Base-by-base conservation (phyloP, 78 protist species). In the Salpingoeca rosetta region DNA sequence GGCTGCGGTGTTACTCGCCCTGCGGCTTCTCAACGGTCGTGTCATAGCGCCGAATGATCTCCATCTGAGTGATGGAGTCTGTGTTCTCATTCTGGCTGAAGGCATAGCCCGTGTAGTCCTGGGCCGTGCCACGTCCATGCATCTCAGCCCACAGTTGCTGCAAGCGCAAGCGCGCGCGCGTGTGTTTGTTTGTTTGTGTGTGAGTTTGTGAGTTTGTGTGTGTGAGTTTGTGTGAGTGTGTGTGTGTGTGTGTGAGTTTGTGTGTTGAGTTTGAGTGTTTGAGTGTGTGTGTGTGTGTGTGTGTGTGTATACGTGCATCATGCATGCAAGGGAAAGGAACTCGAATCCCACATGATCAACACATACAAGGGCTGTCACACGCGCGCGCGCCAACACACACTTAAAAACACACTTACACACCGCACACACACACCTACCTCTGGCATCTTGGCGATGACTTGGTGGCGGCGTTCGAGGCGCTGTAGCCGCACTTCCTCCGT, bases 81-180 rank as follows among this genome's bases (percentile, higher is more conserved):
- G 65, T 51, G 41, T 56, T 44, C 74, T 85, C 88, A 17, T 85
- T 81, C 77, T 85, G 88, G 37, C 80, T 65, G 84, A 85, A 85
- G 28, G 88, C 88, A 75, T n/a, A 85, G 37, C 88, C 88, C 27
- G n/a, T 17, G 37, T 82, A 84, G 10, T 25, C 82, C 26, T 22
- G 17, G 35, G 82, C 56, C 2, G 86, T 74, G 25, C 26, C 86
- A 84, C 83, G 41, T 7, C 28, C 0, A 40, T 24, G 56, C 37
- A 26, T n/a, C 12, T 3, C 26, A 80, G 24, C 31, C 31, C 31
- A 77, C 22, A 17, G 12, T 22, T 40, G 51, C 39, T 22, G 28
- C 74, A 27, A 7, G 28, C 3, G 10, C 35, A n/a, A n/a, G n/a
- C n/a, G n/a, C n/a, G n/a, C n/a, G n/a, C n/a, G n/a, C n/a, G n/a